Evolutionary conservation across 768 basidiomycete species (phyloP).

Genomic region (Lactifluus echinatus): DNA sequence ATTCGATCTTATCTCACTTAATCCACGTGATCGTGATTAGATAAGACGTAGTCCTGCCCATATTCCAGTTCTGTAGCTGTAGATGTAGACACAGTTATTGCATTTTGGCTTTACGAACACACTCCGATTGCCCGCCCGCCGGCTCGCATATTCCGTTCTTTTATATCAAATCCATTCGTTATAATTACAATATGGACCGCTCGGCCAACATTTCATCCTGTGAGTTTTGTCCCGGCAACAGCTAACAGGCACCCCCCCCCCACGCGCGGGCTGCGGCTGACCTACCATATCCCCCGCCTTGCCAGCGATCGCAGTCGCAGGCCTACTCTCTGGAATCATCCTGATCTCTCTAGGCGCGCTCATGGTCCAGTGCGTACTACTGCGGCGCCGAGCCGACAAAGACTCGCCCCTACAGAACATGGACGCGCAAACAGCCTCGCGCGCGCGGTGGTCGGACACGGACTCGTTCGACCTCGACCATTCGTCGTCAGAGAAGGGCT

Average conservation of each 20-base stretch:
- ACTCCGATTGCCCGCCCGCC: neutral
- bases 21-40: too few relatives aligned
- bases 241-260: neutral
- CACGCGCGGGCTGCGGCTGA: neutral
- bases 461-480: neutral
- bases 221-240: neutral
- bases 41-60: too few relatives aligned
- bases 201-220: neutral
- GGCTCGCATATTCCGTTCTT: neutral
- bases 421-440: neutral
- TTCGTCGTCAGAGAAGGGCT: neutral
- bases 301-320: constrained; percentile 3
- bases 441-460: neutral
- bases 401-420: neutral
- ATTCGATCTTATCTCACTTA: too few relatives aligned
- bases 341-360: neutral
- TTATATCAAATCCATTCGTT: neutral
- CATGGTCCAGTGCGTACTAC: constrained; percentile 1
- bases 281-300: neutral
- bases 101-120: neutral
- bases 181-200: neutral
- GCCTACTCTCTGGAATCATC: constrained; percentile 2
- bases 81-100: too few relatives aligned
- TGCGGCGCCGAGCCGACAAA: too few relatives aligned
- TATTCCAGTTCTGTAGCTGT: too few relatives aligned